Base-by-base conservation (phyloP, 2,329 filamentous ascomycete species). In the Monosporascus sp. region DNA sequence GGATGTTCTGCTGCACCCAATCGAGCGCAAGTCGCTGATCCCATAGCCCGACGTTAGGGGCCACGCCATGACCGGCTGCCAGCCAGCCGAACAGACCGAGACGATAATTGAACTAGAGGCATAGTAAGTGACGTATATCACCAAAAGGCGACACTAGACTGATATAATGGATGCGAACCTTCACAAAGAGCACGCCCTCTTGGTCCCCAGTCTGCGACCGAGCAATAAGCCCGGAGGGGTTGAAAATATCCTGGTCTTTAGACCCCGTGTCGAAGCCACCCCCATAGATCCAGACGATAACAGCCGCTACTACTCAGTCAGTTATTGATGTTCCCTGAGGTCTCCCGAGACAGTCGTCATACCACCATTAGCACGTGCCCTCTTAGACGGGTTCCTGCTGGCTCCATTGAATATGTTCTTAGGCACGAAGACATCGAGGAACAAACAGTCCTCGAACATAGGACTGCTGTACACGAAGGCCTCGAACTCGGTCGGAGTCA, bases 1-100 rank as follows among this genome's bases (percentile, higher is more conserved):
- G 53, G 52, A 81, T 79, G 57, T 81, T 63, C 17, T 67, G 65
- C 52, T 77, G 70, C 5, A 80, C 74, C 77, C 78, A 80, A 58
- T 73, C 63, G 3, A 81, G 60, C 0, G 73, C 75, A 17, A 72
- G 71, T 44, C 72, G 68, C 59, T 79, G 75, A 56, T 80, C 78
- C 14, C 77, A 64, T 0, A 80, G 61, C 0, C 78, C 78, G 2
- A 73, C 74, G 57, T 82, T 81, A 3, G 79, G 55, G 24, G 68
- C 58, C 0, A 63, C 52, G 17, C 48, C 53, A 41, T 58, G 56
- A 14, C 49, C 43, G 19, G 58, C 63, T 3, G 53, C 55, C 9
- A 65, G 31, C 60, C 59, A 64, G n/a, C 63, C 63, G 48, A 59
- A 64, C 56, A 65, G 45, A 14, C 63, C 61, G 6, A 65, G 47